Evolutionary conservation across 805 yeast genomes (phyloP), one percentile per base, ranked within the genome.

Genomic region (Komagataella populi): DNA sequence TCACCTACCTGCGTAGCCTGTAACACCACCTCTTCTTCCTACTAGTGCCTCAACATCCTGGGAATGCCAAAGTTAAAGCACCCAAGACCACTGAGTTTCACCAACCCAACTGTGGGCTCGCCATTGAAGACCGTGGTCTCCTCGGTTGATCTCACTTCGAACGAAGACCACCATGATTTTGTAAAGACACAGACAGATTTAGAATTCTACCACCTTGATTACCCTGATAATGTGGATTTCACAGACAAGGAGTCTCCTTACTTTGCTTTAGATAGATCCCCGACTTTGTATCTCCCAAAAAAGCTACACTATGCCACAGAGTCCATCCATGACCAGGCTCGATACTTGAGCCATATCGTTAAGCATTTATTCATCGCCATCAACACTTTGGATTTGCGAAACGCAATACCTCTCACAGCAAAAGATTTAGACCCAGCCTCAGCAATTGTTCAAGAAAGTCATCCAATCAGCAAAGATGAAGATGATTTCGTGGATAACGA

Each of bases 341-440:
- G 73, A 51, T 89, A 88, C 58, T 69, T 91, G 45, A 74, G 86
- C 47, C 93, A 84, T 60, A 84, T 91, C n/a, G 73, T 90, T 36
- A 76, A 84, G 2, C 88, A 87, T 63, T 64, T 93, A 17, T 86
- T 86, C 63, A 78, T 87, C 52, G 88, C 96, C 7, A 75, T 87
- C 48, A 74, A 78, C 52, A 77, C 93, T 3, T 69, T 83, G 55
- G 96, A 88, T 62, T 69, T 88, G 14, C 83, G 80, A 59, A 91
- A 96, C 2, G 69, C 76, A 6, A 69, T 87, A 20, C 74, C 79
- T 2, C 77, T 86, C 10, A 77, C 85, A 8, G 80, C 86, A 8
- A 78, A 77, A 54, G 95, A 86, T 57, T 68, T 86, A 52, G 14
- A 30, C 39, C 14, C 10, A 4, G 4, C 14, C 39, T 30, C 39